Conservation (phyloP, 805 yeast species). For the Blastobotrys terrestris region DNA sequence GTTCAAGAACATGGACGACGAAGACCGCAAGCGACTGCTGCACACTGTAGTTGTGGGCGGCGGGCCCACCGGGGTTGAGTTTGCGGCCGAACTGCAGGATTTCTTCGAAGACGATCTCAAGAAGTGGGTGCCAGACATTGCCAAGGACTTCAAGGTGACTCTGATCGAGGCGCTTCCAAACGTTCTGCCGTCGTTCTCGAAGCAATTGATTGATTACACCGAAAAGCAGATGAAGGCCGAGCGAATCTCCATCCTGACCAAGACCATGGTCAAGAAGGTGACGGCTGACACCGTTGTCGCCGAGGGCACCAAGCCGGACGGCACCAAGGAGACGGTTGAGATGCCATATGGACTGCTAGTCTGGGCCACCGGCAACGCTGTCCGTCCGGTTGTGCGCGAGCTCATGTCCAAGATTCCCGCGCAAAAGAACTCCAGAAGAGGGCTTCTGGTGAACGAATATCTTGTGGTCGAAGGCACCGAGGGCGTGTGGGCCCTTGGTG, state of each 20-base stretch:
- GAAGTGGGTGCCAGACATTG: conserved; percentile 84
- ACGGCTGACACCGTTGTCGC: conserved; percentile 66
- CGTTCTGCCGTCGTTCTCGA: conserved; percentile 52
- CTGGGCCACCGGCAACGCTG: conserved; percentile 98
- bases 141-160: conserved; percentile 74
- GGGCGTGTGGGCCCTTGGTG: conserved; percentile 87
- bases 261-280: conserved; percentile 85
- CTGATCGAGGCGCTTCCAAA: conserved; percentile 89
- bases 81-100: conserved; percentile 94
- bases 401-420: conserved; percentile 60
- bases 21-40: conserved; percentile 78
- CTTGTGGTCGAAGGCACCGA: conserved; percentile 75
- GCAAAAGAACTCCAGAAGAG: conserved; percentile 83
- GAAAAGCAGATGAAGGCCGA: conserved; percentile 63
- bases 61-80: conserved; percentile 98
- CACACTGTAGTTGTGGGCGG: conserved; percentile 94
- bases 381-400: conserved; percentile 65
- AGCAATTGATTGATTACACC: conserved; percentile 55
- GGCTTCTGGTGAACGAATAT: conserved; percentile 77
- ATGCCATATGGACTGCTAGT: conserved; percentile 89
- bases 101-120: conserved; percentile 85
- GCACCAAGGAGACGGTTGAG: conserved; percentile 51
- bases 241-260: conserved; percentile 68
- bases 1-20: conserved; percentile 56
- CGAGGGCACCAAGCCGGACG: conserved; percentile 59